phyloP scores from a whole-genome alignment of 352 stramenopile species.

The Peronospora destructor region DNA sequence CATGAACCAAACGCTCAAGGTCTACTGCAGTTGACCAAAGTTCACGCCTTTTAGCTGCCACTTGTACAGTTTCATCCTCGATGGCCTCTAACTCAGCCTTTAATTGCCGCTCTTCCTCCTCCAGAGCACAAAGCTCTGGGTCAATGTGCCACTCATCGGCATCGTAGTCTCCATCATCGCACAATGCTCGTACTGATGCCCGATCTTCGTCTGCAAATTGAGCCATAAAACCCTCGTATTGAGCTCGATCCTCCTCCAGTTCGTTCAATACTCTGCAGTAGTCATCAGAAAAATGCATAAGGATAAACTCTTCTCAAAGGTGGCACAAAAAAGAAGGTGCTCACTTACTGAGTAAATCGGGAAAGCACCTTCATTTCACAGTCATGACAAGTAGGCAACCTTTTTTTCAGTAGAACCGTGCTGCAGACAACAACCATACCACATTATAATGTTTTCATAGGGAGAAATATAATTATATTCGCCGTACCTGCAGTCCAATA shows the following conservation, averaged over 20 bases:
- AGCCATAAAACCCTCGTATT: slow-evolving; percentile 53
- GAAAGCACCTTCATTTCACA: slow-evolving; percentile 50
- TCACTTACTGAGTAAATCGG: slow-evolving; percentile 49
- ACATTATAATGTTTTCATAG: neutral
- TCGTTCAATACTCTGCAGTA: slow-evolving; percentile 34
- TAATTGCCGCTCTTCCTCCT: slow-evolving; percentile 57
- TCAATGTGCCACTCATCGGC: slow-evolving; percentile 37
- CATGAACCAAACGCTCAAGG: slow-evolving; percentile 61
- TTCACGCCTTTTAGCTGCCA: slow-evolving; percentile 51
- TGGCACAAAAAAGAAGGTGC: neutral
- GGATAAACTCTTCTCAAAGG: slow-evolving; percentile 2
- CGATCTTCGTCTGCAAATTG: slow-evolving; percentile 38
- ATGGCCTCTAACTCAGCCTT: slow-evolving; percentile 47
- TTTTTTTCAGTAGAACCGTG: slow-evolving; percentile 61
- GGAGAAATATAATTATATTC: neutral
- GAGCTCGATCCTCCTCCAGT: slow-evolving; percentile 37
- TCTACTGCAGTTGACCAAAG: slow-evolving; percentile 70
- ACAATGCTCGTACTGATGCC: slow-evolving; percentile 10
- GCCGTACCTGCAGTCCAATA: slow-evolving; percentile 14
- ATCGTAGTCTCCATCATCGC: slow-evolving; percentile 28
- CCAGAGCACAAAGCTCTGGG: slow-evolving; percentile 42
- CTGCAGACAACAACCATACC: slow-evolving; percentile 12
- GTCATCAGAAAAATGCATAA: slow-evolving; percentile 6
- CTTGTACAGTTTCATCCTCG: slow-evolving; percentile 47
- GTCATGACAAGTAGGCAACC: slow-evolving; percentile 65